Percentiles rank a stretch among this genome's conserved stretches.
These are phyloP conservation scores for Acaromyces ingoldii DNA, from an alignment of 1,284 basidiomycete species.

Conservation along the genomic window DNA sequence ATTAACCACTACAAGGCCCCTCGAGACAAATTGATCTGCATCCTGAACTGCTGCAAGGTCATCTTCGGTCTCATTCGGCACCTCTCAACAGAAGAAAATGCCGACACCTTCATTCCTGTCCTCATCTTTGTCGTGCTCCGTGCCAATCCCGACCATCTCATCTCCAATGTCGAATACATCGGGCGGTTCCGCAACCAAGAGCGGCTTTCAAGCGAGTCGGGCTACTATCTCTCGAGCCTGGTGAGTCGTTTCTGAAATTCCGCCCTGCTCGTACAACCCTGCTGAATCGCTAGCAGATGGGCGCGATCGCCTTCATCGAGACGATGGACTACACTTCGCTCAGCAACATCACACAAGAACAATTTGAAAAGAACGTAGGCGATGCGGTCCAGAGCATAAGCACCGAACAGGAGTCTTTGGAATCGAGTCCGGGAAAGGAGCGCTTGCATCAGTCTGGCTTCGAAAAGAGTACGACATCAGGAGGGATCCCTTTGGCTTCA, in stretches of 20 bases:
- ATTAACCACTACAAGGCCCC: constrained; percentile 99
- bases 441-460: too few species aligned
- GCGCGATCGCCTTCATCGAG: constrained; percentile 87
- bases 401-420: constrained; percentile 8
- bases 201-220: constrained; percentile 87
- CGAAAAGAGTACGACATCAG: neutral
- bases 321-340: constrained; percentile 91
- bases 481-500: neutral
- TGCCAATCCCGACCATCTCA: constrained; percentile 83
- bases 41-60: constrained; percentile 96
- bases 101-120: constrained; percentile 90
- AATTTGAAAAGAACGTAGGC: constrained; percentile 69
- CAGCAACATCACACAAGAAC: constrained; percentile 83
- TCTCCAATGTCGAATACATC: constrained; percentile 88
- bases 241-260: constrained; percentile 53
- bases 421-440: neutral
- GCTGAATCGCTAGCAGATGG: constrained; percentile 15
- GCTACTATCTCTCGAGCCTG: constrained; percentile 92
- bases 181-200: constrained; percentile 85
- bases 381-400: constrained; percentile 24
- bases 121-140: constrained; percentile 90
- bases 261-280: constrained; percentile 1
- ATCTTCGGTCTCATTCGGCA: constrained; percentile 95
- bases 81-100: constrained; percentile 54
- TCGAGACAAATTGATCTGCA: constrained; percentile 94